A percentile compares a stretch with the other conserved stretches of the same genome.
Evolutionary conservation across 2,329 filamentous ascomycete genomes (phyloP).

Genomic region (Penicillium griseofulvum): DNA sequence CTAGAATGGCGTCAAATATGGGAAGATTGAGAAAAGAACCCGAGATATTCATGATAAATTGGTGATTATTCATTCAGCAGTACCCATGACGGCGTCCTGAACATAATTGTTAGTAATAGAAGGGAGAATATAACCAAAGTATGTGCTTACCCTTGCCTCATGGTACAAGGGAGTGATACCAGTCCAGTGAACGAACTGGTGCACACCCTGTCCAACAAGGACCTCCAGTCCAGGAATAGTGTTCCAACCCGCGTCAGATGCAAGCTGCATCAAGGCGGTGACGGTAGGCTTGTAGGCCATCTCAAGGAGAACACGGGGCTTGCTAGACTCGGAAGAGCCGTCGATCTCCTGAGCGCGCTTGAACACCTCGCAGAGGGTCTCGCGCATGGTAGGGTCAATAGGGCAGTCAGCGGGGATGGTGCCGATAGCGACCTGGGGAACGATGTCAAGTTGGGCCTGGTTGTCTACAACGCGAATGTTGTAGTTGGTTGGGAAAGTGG

Average conservation of each 20-base stretch:
- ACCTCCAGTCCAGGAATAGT: conserved; percentile 87
- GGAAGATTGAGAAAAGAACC: not conserved
- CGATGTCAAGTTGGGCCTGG: conserved; percentile 50
- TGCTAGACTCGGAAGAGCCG: conserved; percentile 31
- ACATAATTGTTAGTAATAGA: conserved; percentile 1
- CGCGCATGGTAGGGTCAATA: conserved; percentile 69
- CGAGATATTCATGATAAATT: conserved; percentile 9
- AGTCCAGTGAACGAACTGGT: conserved; percentile 54
- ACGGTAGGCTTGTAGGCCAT: conserved; percentile 93
- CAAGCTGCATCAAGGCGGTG: conserved; percentile 82
- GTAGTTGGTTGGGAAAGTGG: conserved; percentile 71
- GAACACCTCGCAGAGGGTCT: conserved; percentile 60
- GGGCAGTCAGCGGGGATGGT: conserved; percentile 88
- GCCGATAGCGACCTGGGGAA: conserved; percentile 73
- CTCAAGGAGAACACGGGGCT: conserved; percentile 69
- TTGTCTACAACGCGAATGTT: conserved; percentile 64
- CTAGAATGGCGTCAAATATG: not conserved
- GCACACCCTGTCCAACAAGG: conserved; percentile 76
- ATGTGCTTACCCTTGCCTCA: conserved; percentile 58
- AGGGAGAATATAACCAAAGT: not conserved
- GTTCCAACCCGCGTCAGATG: conserved; percentile 72
- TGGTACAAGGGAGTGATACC: conserved; percentile 48
- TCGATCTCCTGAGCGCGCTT: conserved; percentile 49
- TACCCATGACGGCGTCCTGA: conserved; percentile 31
- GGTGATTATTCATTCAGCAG: conserved; percentile 1